phyloP scores from a whole-genome alignment of 2,329 filamentous ascomycete genomes.

The Fusarium clavum region DNA sequence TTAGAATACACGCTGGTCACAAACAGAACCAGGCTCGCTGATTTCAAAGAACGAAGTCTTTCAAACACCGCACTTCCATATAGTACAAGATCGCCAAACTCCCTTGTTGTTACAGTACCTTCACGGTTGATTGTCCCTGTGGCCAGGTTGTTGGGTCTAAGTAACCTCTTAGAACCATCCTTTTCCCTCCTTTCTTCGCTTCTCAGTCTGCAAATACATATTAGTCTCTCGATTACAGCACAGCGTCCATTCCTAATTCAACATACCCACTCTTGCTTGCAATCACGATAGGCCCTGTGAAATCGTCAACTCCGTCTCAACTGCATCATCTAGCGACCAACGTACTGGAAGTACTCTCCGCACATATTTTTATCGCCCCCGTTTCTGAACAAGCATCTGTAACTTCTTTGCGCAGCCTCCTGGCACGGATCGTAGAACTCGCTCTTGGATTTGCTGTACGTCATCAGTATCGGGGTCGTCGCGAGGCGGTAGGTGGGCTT shows the following conservation, averaged over 20 bases:
- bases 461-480: conserved; percentile 3
- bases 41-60: neutral
- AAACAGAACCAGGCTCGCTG: neutral
- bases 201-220: conserved; percentile 44
- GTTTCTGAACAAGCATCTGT: conserved; percentile 90
- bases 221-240: neutral
- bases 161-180: conserved; percentile 40
- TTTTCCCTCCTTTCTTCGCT: conserved; percentile 49
- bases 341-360: conserved; percentile 93
- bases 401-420: conserved; percentile 85
- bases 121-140: neutral
- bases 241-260: neutral
- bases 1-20: neutral
- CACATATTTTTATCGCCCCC: conserved; percentile 90
- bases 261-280: conserved; percentile 91
- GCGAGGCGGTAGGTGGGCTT: conserved; percentile 41
- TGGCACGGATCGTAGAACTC: conserved; percentile 97
- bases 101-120: conserved; percentile 19
- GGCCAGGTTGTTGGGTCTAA: neutral
- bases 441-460: conserved; percentile 81
- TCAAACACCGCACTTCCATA: neutral
- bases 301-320: conserved; percentile 30
- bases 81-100: conserved; percentile 22
- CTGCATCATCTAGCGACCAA: neutral
- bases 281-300: conserved; percentile 87